Conservation (phyloP, 805 yeast species). For the Starmerella davenportii region DNA sequence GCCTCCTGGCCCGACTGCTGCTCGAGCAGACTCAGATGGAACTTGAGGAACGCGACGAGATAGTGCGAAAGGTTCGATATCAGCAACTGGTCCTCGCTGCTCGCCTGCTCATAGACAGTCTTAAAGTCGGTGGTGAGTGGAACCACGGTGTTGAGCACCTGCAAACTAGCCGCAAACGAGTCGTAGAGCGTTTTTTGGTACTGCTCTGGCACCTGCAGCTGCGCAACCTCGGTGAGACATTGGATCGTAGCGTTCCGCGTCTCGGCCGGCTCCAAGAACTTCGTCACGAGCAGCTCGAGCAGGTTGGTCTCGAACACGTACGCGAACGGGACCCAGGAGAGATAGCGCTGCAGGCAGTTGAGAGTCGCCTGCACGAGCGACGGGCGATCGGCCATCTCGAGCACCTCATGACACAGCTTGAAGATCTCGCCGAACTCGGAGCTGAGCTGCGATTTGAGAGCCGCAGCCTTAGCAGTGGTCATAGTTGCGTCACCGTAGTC, state of each 20-base stretch:
- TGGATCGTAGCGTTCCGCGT: conserved; percentile 74
- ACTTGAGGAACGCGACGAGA: conserved; percentile 62
- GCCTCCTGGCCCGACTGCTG: conserved; percentile 37
- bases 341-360: conserved; percentile 61
- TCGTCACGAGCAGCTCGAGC: conserved; percentile 49
- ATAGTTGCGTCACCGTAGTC: conserved; percentile 89
- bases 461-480: conserved; percentile 86
- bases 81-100: conserved; percentile 75
- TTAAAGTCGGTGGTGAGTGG: conserved; percentile 60
- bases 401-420: conserved; percentile 79
- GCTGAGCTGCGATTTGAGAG: conserved; percentile 65
- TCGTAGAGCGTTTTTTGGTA: conserved; percentile 40
- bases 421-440: conserved; percentile 86
- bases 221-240: conserved; percentile 81
- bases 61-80: conserved; percentile 90
- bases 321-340: conserved; percentile 87
- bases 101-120: conserved; percentile 53
- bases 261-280: conserved; percentile 59
- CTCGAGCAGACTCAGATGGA: conserved; percentile 46
- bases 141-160: conserved; percentile 45
- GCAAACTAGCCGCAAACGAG: conserved; percentile 58
- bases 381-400: conserved; percentile 75
- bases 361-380: conserved; percentile 71
- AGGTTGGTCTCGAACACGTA: conserved; percentile 79
- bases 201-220: conserved; percentile 35